Evolutionary conservation across 345 rosid species (phyloP), one percentile per base, ranked within the genome.

Genomic region (Arabidopsis arenosa): DNA sequence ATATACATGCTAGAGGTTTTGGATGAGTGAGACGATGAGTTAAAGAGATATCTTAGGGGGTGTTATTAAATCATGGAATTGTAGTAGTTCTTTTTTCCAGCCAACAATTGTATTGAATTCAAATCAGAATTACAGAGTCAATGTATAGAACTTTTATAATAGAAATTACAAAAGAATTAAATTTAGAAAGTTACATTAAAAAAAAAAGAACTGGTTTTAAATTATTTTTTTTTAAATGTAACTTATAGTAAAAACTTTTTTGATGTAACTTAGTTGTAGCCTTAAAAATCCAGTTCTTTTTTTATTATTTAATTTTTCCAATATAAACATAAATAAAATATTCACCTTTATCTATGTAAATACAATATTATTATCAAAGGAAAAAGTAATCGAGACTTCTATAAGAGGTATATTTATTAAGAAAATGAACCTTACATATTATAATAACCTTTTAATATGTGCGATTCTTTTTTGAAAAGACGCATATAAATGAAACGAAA

Each of bases 401-500:
- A 32, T 57, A 8, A 9, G 23, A 33, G 13, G 26, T 9, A 5
- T 39, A 26, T 15, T 12, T 28, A 41, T 41, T 1, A 7, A 13
- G 4, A 35, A 45, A 33, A 17, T 18, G 6, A 7, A 12, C 41
- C 23, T 1, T 66, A 33, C 3, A 32, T 4, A 18, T 18, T 7
- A 28, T 12, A 17, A 32, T 33, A 28, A 28, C 4, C 32, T 56
- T 56, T 9, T 37, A 11, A 55, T 40, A 56, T 44, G 7, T 68
- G 55, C 2, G 28, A 70, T 6, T 9, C 0, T n/a, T 1, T 64
- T 47, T 60, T 36, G 17, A 14, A 61, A 72, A 51, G 68, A 39
- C 68, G 51, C 39, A 47, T 49, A 61, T 10, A 71, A 71, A 55
- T 28, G 63, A 57, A 70, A 59, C 28, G 37, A 48, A 59, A 61